Evolutionary conservation across 1,284 basidiomycete species (phyloP).

Genomic region (Caloboletus inedulis): DNA sequence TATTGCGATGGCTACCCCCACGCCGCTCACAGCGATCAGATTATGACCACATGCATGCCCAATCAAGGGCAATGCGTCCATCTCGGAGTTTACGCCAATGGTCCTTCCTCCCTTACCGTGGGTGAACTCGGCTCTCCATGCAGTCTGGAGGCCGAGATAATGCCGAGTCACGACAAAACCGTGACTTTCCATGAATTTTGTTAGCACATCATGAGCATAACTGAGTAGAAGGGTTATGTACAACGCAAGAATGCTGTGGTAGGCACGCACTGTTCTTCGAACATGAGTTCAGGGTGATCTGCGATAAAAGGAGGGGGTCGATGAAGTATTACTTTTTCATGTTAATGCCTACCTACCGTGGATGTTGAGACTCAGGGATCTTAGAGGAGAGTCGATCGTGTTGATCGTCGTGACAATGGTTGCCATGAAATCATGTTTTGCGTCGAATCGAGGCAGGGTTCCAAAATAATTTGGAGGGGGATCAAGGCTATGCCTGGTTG

Average conservation of each 20-base stretch:
- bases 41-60: slow-evolving; percentile 87
- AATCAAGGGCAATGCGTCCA: slow-evolving; percentile 63
- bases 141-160: slow-evolving; percentile 68
- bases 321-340: neutral
- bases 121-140: slow-evolving; percentile 71
- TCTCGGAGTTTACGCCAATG: slow-evolving; percentile 68
- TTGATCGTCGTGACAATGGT: slow-evolving; percentile 49
- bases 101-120: slow-evolving; percentile 58
- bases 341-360: slow-evolving; percentile 44
- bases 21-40: slow-evolving; percentile 78
- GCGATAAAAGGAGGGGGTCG: slow-evolving; percentile 1
- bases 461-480: slow-evolving; percentile 42
- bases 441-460: slow-evolving; percentile 19
- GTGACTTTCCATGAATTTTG: slow-evolving; percentile 53
- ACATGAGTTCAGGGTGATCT: slow-evolving; percentile 59
- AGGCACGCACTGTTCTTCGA: slow-evolving; percentile 49
- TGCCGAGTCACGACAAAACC: slow-evolving; percentile 62
- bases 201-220: slow-evolving; percentile 56
- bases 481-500: slow-evolving; percentile 20
- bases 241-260: neutral
- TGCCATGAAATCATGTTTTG: slow-evolving; percentile 31
- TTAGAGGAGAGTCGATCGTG: slow-evolving; percentile 43
- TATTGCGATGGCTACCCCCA: slow-evolving; percentile 72
- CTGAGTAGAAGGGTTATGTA: slow-evolving; percentile 31
- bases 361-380: slow-evolving; percentile 54